Conservation (phyloP, 306 rosid genomes). For the Potentilla sterilis region DNA sequence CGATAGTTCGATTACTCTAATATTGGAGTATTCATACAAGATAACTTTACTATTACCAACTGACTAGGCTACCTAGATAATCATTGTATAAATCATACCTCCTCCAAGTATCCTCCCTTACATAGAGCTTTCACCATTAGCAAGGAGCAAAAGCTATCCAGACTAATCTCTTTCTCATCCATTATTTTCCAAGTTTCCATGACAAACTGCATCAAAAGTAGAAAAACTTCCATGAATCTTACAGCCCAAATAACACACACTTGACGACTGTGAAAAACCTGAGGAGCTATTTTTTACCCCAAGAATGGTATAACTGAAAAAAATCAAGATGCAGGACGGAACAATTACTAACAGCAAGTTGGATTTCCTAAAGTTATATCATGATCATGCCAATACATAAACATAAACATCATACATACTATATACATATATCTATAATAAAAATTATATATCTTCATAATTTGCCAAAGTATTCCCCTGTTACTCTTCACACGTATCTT, state of each 20-base stretch:
- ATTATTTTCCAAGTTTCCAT: slow-evolving; percentile 79
- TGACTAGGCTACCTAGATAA: neutral
- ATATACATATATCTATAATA: too few relatives aligned
- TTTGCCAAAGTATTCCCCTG: neutral
- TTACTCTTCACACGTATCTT: neutral
- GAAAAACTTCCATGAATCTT: slow-evolving; percentile 16
- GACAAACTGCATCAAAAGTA: slow-evolving; percentile 59
- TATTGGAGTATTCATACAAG: neutral
- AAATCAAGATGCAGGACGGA: neutral
- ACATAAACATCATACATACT: neutral
- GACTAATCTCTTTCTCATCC: slow-evolving; percentile 52
- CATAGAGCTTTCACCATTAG: slow-evolving; percentile 65
- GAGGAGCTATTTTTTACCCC: neutral
- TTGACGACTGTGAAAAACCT: neutral
- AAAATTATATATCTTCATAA: too few relatives aligned
- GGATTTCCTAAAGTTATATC: neutral
- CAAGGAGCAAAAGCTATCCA: slow-evolving; percentile 44
- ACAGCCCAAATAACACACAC: neutral
- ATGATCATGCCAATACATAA: neutral
- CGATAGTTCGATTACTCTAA: neutral
- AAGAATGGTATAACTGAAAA: neutral
- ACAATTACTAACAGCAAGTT: neutral
- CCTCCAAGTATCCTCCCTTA: slow-evolving; percentile 63
- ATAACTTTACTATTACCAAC: neutral
- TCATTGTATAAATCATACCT: slow-evolving; percentile 43